A percentile compares a stretch with the other conserved stretches of the same genome.
These are phyloP conservation scores for Olyra latifolia DNA, from an alignment of 176 grass and related monocot genomes.

Conservation along the genomic window DNA sequence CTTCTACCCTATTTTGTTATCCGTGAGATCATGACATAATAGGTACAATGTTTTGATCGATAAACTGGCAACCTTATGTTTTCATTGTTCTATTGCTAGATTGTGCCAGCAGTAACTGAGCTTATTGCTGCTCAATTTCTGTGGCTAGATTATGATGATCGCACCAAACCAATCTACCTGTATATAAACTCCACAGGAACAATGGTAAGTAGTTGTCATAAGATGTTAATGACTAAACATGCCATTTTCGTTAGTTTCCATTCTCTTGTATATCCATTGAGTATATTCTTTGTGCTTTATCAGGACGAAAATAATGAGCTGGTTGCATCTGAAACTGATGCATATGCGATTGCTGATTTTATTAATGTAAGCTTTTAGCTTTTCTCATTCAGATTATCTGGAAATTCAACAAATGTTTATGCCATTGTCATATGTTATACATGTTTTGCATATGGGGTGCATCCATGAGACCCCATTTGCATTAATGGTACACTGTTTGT, in stretches of 20 bases:
- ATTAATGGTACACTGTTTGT: not conserved
- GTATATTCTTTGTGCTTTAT: conserved; percentile 26
- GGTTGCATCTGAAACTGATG: conserved; percentile 77
- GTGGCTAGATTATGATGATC: conserved; percentile 77
- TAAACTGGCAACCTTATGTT: not conserved
- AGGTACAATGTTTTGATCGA: conserved; percentile 10
- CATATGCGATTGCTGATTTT: conserved; percentile 74
- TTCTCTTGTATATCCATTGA: not conserved
- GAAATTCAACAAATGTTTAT: conserved; percentile 18
- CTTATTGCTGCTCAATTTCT: conserved; percentile 85
- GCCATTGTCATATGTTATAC: not conserved
- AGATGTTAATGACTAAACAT: not conserved
- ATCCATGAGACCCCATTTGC: not conserved
- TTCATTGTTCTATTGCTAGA: conserved; percentile 28
- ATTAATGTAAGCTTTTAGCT: conserved; percentile 63
- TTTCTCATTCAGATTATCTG: not conserved
- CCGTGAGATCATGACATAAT: not conserved
- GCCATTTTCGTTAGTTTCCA: not conserved
- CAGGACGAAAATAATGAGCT: conserved; percentile 79
- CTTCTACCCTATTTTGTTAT: not conserved
- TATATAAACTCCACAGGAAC: conserved; percentile 79
- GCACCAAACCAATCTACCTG: conserved; percentile 86
- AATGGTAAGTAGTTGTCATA: conserved; percentile 45
- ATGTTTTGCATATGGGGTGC: not conserved
- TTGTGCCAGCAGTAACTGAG: conserved; percentile 71